Base-by-base conservation (phyloP, 768 basidiomycete genomes). In the Dentipellis sp. region DNA sequence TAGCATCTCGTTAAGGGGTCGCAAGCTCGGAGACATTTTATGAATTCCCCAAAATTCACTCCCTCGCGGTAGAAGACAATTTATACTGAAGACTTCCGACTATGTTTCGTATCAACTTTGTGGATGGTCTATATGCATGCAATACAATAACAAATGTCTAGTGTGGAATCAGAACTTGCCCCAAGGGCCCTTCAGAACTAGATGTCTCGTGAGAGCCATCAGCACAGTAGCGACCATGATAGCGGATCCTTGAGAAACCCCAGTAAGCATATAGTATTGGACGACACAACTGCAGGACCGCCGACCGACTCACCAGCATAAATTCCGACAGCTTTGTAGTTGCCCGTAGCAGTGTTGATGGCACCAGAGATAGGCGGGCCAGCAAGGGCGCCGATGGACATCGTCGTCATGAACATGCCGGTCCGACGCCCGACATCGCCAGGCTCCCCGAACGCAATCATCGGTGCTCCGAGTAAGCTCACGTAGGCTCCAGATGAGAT, bases 321-420 rank as follows among this genome's bases (percentile, higher is more conserved):
- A 52, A 74, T 71, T 12, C 83, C 83, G 9, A 82, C 80, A 2
- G 63, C 72, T 40, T 74, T 69, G 62, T 79, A 91, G 0, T 75
- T 74, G 2, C 75, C 77, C 1, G 82, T 78, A 0, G 75, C 72
- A 0, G 65, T 65, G 53, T 77, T 75, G 60, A 90, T 86, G 0
- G 82, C 82, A 0, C 88, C 88, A 8, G 85, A 85, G 57, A 88
- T 84, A 0, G 88, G 88, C 2, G 86, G 84, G 0, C 88, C 88
- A 0, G 74, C 75, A 3, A 89, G 71, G 0, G 83, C 83, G 8
- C 84, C 85, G 16, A 88, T 39, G 0, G 86, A 75, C 21, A 80
- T 56, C 51, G 85, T 73, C 34, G 77, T 83, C 66, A 84, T 72
- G 57, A 78, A 79, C 74, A 87, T 81, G 6, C 88, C 87, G 0